Base-by-base conservation (phyloP, 768 basidiomycete genomes). In the Mycena latifolia region DNA sequence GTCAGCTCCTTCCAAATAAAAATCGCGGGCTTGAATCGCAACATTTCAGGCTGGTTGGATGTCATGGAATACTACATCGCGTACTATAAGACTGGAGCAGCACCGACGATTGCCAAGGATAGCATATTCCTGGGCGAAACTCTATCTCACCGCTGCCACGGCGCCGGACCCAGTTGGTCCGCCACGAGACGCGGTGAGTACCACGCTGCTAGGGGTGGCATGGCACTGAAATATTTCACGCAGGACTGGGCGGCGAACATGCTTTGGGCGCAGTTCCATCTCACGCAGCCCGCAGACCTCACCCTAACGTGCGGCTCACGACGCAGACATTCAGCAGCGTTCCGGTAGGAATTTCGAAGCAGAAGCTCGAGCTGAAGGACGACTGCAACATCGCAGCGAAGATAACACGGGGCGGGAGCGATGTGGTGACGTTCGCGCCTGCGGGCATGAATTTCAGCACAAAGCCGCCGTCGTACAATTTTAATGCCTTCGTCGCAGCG, bases 111-210 rank as follows among this genome's bases (percentile, higher is more conserved):
- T 56, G 72, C 77, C 2, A 78, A 84, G 64, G 90, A 92, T 71
- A 78, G 82, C 41, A 81, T 91, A 41, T 81, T 87, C 71, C 77
- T 92, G 89, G 88, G 85, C 85, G 25, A 79, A 92, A 24, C 84
- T 89, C 2, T 88, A 89, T 66, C 84, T 88, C 12, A 83, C 80
- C 43, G 71, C 75, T 22, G 82, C 79, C 2, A 78, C 81, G 6
- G 76, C 76, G 5, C 70, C 78, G 0, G n/a, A n/a, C n/a, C n/a
- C n/a, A n/a, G n/a, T n/a, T n/a, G n/a, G n/a, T n/a, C n/a, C n/a
- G n/a, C n/a, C 89, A 91, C 63, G 80, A 76, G 72, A 88, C 62
- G 75, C 84, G 70, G 89, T 89, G 71, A 57, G 87, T 72, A 50
- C 50, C 66, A 59, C 31, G 5, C 31, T 11, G 5, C 31, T 11